phyloP scores from a whole-genome alignment of 495 filamentous ascomycete genomes.

The Jackrogersella multiformis region DNA sequence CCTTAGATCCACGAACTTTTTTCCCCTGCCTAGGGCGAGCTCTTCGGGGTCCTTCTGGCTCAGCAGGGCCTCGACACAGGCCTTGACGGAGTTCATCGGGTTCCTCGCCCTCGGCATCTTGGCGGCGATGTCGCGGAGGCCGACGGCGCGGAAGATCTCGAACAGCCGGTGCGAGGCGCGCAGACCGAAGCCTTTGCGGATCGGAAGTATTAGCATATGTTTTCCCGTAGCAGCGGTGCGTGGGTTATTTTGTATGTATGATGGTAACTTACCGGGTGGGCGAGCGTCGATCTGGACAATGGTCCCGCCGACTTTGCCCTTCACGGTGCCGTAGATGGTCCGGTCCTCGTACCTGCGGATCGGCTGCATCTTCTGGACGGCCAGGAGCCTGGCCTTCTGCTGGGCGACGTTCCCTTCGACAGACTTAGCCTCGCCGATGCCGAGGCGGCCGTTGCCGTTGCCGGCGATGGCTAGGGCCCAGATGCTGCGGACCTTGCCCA shows the following conservation, averaged over 20 bases:
- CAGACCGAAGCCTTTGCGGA: slow-evolving; percentile 80
- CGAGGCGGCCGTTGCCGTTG: slow-evolving; percentile 83
- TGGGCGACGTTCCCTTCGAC: slow-evolving; percentile 71
- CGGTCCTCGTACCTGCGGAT: slow-evolving; percentile 88
- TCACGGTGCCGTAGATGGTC: slow-evolving; percentile 87
- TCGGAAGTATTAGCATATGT: slow-evolving; percentile 1
- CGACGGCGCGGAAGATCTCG: slow-evolving; percentile 85
- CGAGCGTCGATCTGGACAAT: slow-evolving; percentile 80
- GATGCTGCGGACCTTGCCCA: slow-evolving; percentile 83
- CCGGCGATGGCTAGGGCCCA: slow-evolving; percentile 82
- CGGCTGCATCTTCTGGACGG: slow-evolving; percentile 87
- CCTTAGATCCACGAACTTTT: slow-evolving; percentile 93
- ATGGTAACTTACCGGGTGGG: slow-evolving; percentile 77
- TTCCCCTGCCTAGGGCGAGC: slow-evolving; percentile 84
- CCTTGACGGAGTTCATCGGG: slow-evolving; percentile 96
- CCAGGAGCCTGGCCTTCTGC: slow-evolving; percentile 73
- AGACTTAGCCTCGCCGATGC: slow-evolving; percentile 89
- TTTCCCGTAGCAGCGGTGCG: no score
- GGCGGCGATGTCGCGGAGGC: slow-evolving; percentile 86
- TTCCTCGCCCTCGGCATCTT: slow-evolving; percentile 81
- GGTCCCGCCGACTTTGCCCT: slow-evolving; percentile 84
- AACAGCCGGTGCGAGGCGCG: slow-evolving; percentile 90
- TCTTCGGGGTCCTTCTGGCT: slow-evolving; percentile 87
- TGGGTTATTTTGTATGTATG: no score
- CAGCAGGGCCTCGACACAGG: slow-evolving; percentile 80